Evolutionary conservation across 306 rosid species (phyloP).

Genomic region (Inga leiocalycina): DNA sequence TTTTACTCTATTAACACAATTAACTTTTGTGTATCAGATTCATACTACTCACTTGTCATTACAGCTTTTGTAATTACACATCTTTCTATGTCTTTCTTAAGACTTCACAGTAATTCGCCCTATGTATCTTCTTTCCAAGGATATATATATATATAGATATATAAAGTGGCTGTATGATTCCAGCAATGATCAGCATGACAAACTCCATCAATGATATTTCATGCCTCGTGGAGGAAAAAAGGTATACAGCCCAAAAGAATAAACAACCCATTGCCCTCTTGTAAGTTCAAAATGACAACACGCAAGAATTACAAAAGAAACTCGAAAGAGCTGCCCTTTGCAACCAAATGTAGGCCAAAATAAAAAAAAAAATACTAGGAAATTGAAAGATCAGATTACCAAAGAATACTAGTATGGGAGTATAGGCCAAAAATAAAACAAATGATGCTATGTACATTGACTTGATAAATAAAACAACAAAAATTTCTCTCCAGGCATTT

Average conservation of each 20-base stretch:
- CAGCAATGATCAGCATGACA: background rate
- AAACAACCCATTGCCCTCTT: background rate
- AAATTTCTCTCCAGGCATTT: conserved; percentile 32
- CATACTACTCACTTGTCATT: no score
- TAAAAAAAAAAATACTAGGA: background rate
- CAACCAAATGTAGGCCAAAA: background rate
- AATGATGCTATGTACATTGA: conserved; percentile 61
- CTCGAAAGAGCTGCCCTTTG: background rate
- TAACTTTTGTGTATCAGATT: no score
- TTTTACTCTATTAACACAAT: no score
- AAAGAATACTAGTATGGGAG: conserved; percentile 28
- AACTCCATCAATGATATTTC: background rate
- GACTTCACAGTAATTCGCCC: background rate
- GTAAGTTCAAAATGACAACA: background rate
- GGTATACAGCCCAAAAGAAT: background rate
- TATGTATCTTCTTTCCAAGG: no score
- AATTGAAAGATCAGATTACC: background rate
- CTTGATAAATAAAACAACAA: conserved; percentile 56
- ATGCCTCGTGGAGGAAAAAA: background rate
- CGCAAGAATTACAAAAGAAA: background rate
- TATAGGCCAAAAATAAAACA: conserved; percentile 31
- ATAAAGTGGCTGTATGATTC: background rate
- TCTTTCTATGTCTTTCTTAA: no score
- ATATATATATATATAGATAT: no score
- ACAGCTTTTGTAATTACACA: no score